phyloP scores from a whole-genome alignment of 257 asterid species.

The Primulina eburnea region DNA sequence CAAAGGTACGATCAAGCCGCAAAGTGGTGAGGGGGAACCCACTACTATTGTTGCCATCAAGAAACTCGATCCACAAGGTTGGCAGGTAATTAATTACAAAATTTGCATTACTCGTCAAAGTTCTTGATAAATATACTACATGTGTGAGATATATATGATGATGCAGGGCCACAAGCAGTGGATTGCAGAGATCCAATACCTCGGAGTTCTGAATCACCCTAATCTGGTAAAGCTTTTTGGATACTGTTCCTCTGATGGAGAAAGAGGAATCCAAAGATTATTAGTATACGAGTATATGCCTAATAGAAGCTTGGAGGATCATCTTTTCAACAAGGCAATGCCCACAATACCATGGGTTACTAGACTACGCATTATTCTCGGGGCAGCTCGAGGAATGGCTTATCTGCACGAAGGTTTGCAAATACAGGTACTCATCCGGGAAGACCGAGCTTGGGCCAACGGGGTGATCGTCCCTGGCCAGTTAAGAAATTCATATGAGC shows the following conservation, averaged over 20 bases:
- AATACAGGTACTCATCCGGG: constrained; percentile 47
- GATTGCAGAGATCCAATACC: constrained; percentile 92
- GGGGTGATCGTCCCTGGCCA: no score
- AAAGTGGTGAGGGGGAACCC: constrained; percentile 38
- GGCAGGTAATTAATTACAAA: constrained; percentile 50
- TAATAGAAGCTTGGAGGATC: constrained; percentile 86
- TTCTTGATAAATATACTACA: neutral
- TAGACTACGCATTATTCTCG: constrained; percentile 69
- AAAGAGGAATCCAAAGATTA: constrained; percentile 84
- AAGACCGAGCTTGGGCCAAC: no score
- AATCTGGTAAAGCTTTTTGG: constrained; percentile 89
- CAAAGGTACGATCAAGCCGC: constrained; percentile 54
- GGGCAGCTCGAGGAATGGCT: constrained; percentile 91
- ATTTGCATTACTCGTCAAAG: neutral
- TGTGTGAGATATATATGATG: neutral
- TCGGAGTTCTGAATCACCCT: constrained; percentile 81
- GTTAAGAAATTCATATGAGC: neutral
- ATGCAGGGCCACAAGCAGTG: constrained; percentile 90
- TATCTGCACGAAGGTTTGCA: constrained; percentile 83
- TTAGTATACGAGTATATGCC: constrained; percentile 86
- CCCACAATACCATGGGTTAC: constrained; percentile 70
- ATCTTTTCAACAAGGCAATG: constrained; percentile 61
- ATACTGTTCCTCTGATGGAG: constrained; percentile 82
- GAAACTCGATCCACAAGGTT: constrained; percentile 65
- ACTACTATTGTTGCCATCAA: constrained; percentile 64